phyloP scores from a whole-genome alignment of 148 eudicot genomes.

The Simmondsia chinensis region DNA sequence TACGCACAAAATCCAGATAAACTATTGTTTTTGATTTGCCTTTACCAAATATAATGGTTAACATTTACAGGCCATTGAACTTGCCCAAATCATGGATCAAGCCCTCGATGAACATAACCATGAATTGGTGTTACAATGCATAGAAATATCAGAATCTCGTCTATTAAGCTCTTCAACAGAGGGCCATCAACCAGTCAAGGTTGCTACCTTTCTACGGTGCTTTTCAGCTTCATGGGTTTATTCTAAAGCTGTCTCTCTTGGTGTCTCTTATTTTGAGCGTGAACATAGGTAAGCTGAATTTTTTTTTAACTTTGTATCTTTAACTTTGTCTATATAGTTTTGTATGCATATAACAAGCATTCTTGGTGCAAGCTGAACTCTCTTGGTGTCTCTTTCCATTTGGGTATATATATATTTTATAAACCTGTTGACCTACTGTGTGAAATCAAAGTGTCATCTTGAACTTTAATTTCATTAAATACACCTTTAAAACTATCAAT shows the following conservation, averaged over 20 bases:
- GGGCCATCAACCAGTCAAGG: conserved; percentile 14
- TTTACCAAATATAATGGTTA: conserved; percentile 5
- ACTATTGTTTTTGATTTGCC: conserved; percentile 5
- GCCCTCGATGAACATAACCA: conserved; percentile 60
- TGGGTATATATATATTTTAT: too few relatives aligned
- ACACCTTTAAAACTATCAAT: too few relatives aligned
- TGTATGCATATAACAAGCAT: too few relatives aligned
- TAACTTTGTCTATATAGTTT: neutral
- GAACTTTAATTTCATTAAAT: too few relatives aligned
- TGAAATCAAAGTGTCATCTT: too few relatives aligned
- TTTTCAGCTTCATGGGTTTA: conserved; percentile 82
- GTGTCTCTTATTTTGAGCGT: conserved; percentile 74
- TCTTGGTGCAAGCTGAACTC: too few relatives aligned
- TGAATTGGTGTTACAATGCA: conserved; percentile 45
- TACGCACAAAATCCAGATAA: conserved; percentile 1
- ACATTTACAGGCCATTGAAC: conserved; percentile 60
- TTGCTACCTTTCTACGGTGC: conserved; percentile 38
- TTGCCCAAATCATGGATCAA: conserved; percentile 85
- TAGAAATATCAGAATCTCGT: conserved; percentile 45
- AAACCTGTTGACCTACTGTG: too few relatives aligned
- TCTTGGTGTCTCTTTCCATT: too few relatives aligned
- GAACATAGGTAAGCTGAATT: conserved; percentile 48
- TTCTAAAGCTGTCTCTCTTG: conserved; percentile 71
- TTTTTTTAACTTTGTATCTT: neutral
- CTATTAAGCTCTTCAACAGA: conserved; percentile 24